phyloP scores from a whole-genome alignment of 768 basidiomycete species.

The Tulasnella sp. region DNA sequence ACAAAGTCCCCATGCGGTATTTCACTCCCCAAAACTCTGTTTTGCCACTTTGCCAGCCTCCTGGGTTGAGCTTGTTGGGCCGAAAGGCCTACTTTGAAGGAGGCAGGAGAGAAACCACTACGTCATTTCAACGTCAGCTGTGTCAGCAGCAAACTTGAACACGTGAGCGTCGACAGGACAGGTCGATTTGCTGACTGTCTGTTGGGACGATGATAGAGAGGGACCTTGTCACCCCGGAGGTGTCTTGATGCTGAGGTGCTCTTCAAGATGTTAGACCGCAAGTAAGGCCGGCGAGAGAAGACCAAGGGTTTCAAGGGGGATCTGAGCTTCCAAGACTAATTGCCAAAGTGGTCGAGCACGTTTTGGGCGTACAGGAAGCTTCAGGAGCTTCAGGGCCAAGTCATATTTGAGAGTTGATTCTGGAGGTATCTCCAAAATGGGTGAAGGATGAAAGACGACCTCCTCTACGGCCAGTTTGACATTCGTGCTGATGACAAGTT shows the following conservation, averaged over 20 bases:
- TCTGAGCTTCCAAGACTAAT: not conserved
- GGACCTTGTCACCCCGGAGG: not conserved
- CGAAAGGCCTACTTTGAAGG: not conserved
- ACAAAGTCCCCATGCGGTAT: not conserved
- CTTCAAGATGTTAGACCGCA: not conserved
- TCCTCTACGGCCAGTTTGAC: not conserved
- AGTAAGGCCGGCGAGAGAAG: not conserved
- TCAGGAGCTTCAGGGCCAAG: not conserved
- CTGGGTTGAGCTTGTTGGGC: not conserved
- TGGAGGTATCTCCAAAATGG: not conserved
- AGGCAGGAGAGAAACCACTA: not conserved
- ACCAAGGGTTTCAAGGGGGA: not conserved
- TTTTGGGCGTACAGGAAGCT: not conserved
- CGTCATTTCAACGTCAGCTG: conserved; percentile 17
- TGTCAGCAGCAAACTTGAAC: not conserved
- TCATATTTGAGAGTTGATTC: not conserved
- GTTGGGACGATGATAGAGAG: not conserved
- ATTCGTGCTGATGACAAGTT: not conserved
- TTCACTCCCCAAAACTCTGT: not conserved
- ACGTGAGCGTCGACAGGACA: not conserved
- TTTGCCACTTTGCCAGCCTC: not conserved
- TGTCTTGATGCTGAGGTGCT: not conserved
- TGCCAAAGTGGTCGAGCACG: not conserved
- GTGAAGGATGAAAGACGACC: not conserved
- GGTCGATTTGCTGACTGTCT: not conserved